A percentile compares a stretch with the other conserved stretches of the same genome.
phyloP scores from a whole-genome alignment of 768 basidiomycete species.

The Lanmaoa rubissima region DNA sequence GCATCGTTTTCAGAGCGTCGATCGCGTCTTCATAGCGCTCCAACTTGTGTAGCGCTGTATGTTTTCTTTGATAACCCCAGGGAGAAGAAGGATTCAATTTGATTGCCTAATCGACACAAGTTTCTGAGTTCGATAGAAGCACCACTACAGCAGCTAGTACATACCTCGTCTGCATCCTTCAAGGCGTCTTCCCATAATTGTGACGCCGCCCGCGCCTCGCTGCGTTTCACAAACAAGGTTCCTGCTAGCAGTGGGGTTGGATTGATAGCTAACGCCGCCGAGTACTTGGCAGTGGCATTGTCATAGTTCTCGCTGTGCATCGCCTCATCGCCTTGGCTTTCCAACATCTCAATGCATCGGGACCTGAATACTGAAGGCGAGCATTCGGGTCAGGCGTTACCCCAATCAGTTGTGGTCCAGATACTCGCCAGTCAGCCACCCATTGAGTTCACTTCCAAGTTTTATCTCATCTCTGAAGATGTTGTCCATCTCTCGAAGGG shows the following conservation, averaged over 20 bases:
- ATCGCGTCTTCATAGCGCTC: conserved; percentile 13
- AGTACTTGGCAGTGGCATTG: conserved; percentile 9
- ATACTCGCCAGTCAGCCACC: conserved; percentile 13
- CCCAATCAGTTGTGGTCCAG: not conserved
- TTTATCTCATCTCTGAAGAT: conserved; percentile 10
- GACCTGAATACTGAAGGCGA: conserved; percentile 7
- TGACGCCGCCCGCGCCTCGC: conserved; percentile 5
- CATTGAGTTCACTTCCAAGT: not conserved
- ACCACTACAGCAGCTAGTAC: not conserved
- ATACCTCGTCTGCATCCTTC: conserved; percentile 20
- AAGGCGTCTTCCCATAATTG: conserved; percentile 12
- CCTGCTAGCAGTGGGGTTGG: not conserved
- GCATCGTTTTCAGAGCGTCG: conserved; percentile 4
- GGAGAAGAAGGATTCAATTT: conserved; percentile 10
- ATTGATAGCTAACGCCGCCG: conserved; percentile 5
- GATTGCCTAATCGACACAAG: conserved; percentile 6
- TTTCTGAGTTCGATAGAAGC: not conserved
- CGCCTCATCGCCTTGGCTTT: conserved; percentile 11
- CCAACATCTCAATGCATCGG: not conserved
- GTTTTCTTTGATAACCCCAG: conserved; percentile 14
- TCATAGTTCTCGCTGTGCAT: conserved; percentile 1
- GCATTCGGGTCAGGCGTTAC: not conserved
- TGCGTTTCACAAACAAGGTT: conserved; percentile 13
- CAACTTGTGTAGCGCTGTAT: conserved; percentile 11
- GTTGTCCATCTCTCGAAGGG: conserved; percentile 1